Base-by-base conservation (phyloP, 2,329 filamentous ascomycete genomes). In the Cladosporium sphaerospermum region DNA sequence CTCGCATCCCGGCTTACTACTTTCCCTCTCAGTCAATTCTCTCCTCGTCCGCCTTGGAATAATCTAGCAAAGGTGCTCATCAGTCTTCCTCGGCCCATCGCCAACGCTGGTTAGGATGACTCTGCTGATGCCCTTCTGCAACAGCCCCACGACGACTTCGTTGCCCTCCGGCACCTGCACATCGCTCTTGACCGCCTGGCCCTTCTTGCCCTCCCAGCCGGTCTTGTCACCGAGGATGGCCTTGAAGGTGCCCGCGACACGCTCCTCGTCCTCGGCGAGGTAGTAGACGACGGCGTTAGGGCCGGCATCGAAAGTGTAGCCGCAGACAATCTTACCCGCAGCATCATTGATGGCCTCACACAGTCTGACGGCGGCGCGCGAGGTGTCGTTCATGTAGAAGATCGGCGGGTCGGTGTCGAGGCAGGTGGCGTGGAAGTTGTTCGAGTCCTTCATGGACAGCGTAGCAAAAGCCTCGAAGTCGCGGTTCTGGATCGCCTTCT, bases 251-350 rank as follows among this genome's bases (percentile, higher is more conserved):
- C 90, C 91, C 0, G 90, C 82, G 3, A 97, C 85, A 3, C 79
- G 71, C 40, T 79, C 78, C 57, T 84, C 79, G 61, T 95, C 81
- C 75, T 91, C 79, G 67, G 91, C 87, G 39, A 91, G 80, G 67
- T 95, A 97, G 77, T 99, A 99, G 47, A 99, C 83, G 47, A 99
- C 95, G 39, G 90, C 90, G 73, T 99, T 99, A 52, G 93, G 93
- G 49, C 93, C 93, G 0, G 93, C 93, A 67, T 99, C 93, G 65
- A 97, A 99, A 0, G 93, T 99, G 71, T 99, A 99, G 3, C 93
- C 93, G 3, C 89, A 90, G 14, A 97, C 80, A 0, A 81, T 84
- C 73, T 83, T 85, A 51, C 89, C 90, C 4, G 87, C 89, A 19
- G 80, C 79, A 51, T 78, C 78, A 67, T 99, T 99, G 74, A 97